Evolutionary conservation across 2,329 filamentous ascomycete species (phyloP).

Genomic region (Penicillium sp.): DNA sequence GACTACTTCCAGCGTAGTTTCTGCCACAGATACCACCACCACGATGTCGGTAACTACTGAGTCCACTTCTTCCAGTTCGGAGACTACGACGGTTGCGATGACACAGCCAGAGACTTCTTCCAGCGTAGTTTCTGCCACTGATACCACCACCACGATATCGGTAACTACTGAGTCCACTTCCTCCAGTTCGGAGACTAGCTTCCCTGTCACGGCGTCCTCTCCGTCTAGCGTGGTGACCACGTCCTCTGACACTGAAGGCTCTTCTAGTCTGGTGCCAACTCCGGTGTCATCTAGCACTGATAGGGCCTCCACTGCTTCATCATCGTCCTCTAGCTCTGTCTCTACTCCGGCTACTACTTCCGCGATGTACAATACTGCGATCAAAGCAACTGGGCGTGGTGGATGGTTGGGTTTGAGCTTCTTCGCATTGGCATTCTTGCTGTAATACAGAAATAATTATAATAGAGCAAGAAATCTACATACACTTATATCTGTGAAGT

Average conservation of each 20-base stretch:
- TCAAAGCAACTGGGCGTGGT: not conserved
- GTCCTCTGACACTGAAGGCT: not conserved
- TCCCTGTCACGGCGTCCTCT: not conserved
- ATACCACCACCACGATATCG: not conserved
- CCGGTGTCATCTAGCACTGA: not conserved
- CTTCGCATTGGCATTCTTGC: not conserved
- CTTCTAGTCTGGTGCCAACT: not conserved
- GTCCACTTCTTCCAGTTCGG: not conserved
- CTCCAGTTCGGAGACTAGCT: not conserved
- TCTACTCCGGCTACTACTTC: not conserved
- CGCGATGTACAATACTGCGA: not conserved
- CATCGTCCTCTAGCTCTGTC: not conserved
- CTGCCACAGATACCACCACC: not conserved
- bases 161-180: not conserved
- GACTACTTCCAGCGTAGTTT: constrained; percentile 1
- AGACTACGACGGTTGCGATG: too few species aligned
- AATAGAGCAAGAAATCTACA: not conserved
- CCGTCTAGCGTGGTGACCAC: not conserved
- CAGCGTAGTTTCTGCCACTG: not conserved
- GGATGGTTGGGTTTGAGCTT: not conserved
- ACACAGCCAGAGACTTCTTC: too few species aligned
- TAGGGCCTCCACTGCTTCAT: not conserved
- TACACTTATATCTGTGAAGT: not conserved
- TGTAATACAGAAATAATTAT: not conserved
- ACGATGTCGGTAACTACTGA: not conserved